Evolutionary conservation across 371 early-diverging fungal species (phyloP).

Genomic region (Syncephalis fuscata): DNA sequence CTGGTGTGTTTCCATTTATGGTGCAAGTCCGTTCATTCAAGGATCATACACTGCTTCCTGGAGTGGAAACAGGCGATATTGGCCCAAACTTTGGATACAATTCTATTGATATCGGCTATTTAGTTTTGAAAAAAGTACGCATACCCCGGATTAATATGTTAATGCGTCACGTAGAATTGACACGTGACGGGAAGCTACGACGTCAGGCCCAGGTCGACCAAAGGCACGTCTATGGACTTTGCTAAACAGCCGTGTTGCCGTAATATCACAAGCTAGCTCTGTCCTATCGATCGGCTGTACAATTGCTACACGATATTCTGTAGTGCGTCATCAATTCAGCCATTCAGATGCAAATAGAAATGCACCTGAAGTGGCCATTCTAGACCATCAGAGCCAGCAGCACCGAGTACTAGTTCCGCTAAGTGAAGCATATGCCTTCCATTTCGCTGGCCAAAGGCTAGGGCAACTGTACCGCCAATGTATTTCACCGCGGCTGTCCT

Average conservation of each 20-base stretch:
- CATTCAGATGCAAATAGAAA: slow-evolving; percentile 11
- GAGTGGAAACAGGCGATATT: slow-evolving; percentile 50
- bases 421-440: slow-evolving; percentile 62
- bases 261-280: slow-evolving; percentile 33
- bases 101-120: slow-evolving; percentile 74
- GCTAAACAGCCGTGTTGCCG: slow-evolving; percentile 53
- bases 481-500: no score
- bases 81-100: slow-evolving; percentile 69
- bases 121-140: slow-evolving; percentile 65
- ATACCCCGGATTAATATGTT: slow-evolving; percentile 70
- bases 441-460: slow-evolving; percentile 29
- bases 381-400: slow-evolving; percentile 68
- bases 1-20: slow-evolving; percentile 64
- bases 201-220: slow-evolving; percentile 28
- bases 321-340: slow-evolving; percentile 64
- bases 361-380: slow-evolving; percentile 47
- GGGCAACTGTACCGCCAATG: no score
- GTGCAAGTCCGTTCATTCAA: slow-evolving; percentile 48
- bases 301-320: slow-evolving; percentile 61
- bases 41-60: slow-evolving; percentile 32
- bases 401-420: slow-evolving; percentile 60
- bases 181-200: slow-evolving; percentile 39
- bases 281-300: slow-evolving; percentile 55
- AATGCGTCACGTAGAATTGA: slow-evolving; percentile 88
- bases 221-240: slow-evolving; percentile 64